These are phyloP conservation scores for Strobilomyces dryophilus DNA, from an alignment of 768 basidiomycete species.

Conservation along the genomic window DNA sequence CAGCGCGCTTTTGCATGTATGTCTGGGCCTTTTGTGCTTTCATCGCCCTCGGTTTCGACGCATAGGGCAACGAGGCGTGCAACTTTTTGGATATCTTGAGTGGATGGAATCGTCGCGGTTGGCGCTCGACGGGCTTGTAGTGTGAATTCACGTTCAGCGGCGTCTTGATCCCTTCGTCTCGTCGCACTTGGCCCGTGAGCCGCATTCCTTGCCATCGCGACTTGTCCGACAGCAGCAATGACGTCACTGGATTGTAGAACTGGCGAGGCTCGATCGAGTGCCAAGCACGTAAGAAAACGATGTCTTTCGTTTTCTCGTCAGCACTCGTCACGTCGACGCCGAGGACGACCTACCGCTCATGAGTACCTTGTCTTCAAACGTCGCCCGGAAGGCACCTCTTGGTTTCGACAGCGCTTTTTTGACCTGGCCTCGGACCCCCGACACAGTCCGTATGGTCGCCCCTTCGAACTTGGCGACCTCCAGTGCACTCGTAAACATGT, in stretches of 20 bases:
- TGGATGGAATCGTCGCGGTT: constrained; percentile 83
- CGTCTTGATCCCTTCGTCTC: constrained; percentile 81
- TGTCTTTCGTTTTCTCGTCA: constrained; percentile 48
- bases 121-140: constrained; percentile 80
- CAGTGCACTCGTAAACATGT: constrained; percentile 91
- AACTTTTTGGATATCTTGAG: constrained; percentile 85
- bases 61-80: constrained; percentile 88
- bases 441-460: constrained; percentile 92
- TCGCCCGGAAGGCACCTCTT: constrained; percentile 92
- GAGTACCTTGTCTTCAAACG: constrained; percentile 96
- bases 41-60: constrained; percentile 86
- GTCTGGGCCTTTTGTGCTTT: constrained; percentile 67
- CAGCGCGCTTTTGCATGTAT: constrained; percentile 93
- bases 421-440: constrained; percentile 93
- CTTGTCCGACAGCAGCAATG: constrained; percentile 81
- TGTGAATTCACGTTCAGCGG: constrained; percentile 79
- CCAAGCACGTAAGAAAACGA: constrained; percentile 95
- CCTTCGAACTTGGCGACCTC: constrained; percentile 99
- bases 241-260: constrained; percentile 96
- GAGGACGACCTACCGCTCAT: constrained; percentile 73
- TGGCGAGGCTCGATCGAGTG: constrained; percentile 92
- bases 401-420: constrained; percentile 96
- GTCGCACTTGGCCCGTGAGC: constrained; percentile 86
- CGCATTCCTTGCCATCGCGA: constrained; percentile 91
- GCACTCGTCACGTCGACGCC: neutral